Evolutionary conservation across 2,329 filamentous ascomycete species (phyloP).

Genomic region (Aspergillus fumigatiaffinis): DNA sequence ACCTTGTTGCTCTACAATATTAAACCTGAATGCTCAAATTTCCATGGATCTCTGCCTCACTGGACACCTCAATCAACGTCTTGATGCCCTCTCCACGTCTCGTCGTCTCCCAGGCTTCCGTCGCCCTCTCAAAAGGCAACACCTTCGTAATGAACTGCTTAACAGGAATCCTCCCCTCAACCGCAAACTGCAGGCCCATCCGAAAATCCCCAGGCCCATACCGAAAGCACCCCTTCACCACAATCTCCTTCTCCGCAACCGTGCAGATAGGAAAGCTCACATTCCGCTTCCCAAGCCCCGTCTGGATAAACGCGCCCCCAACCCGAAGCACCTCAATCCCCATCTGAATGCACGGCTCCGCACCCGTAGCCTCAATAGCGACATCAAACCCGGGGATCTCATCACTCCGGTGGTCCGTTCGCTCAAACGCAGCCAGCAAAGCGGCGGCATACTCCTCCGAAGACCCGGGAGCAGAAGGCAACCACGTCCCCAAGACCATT

Average conservation of each 20-base stretch:
- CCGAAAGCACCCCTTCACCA: constrained; percentile 31
- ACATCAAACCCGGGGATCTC: constrained; percentile 30
- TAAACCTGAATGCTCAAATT: no score
- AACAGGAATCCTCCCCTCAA: constrained; percentile 21
- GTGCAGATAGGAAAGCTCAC: constrained; percentile 34
- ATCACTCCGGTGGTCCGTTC: constrained; percentile 20
- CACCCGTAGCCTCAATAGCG: constrained; percentile 44
- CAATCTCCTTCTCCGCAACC: constrained; percentile 32
- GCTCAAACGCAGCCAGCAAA: constrained; percentile 34
- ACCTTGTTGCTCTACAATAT: no score
- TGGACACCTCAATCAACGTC: constrained; percentile 9
- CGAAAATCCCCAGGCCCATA: constrained; percentile 32
- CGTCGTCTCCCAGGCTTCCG: constrained; percentile 29
- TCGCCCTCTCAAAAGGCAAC: constrained; percentile 26
- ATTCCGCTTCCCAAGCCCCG: constrained; percentile 37
- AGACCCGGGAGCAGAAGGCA: constrained; percentile 6
- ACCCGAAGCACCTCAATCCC: constrained; percentile 37
- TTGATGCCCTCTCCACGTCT: constrained; percentile 10
- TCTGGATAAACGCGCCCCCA: constrained; percentile 32
- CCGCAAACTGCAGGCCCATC: constrained; percentile 38
- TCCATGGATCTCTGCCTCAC: background rate
- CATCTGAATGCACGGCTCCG: constrained; percentile 41
- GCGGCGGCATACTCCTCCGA: constrained; percentile 22
- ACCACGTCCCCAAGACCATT: constrained; percentile 7
- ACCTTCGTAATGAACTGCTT: constrained; percentile 27